phyloP scores from a whole-genome alignment of 495 filamentous ascomycete species.

The Talaromyces thailandensis region DNA sequence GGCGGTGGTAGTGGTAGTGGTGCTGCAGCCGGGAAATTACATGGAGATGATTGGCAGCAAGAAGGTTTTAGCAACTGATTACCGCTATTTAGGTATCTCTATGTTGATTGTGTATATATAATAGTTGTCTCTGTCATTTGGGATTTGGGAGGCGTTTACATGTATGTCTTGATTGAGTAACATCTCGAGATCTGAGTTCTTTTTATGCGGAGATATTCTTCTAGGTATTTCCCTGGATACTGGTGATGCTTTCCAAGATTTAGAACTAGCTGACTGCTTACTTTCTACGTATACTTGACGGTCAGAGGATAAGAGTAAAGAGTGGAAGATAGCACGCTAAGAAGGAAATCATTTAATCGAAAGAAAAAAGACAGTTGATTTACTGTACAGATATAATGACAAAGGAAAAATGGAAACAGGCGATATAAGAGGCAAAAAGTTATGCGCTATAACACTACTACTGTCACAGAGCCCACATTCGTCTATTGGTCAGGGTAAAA shows the following conservation, averaged over 20 bases:
- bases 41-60: slow-evolving; percentile 53
- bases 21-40: slow-evolving; percentile 30
- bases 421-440: slow-evolving; percentile 3
- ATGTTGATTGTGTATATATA: slow-evolving; percentile 3
- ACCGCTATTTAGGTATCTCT: neutral
- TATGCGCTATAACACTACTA: slow-evolving; percentile 10
- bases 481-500: slow-evolving; percentile 7
- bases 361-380: slow-evolving; percentile 7
- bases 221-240: too few species aligned
- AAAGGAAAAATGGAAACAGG: slow-evolving; percentile 2
- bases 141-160: neutral
- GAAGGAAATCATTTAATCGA: neutral
- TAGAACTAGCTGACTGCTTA: too few species aligned
- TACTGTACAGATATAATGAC: slow-evolving; percentile 9
- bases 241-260: too few species aligned
- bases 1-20: slow-evolving; percentile 24
- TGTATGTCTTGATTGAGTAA: neutral
- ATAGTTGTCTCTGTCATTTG: neutral
- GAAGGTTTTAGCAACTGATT: slow-evolving; percentile 39
- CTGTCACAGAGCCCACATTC: slow-evolving; percentile 7
- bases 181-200: neutral
- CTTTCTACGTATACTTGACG: too few species aligned
- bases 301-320: neutral
- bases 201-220: too few species aligned
- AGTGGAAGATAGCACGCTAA: neutral